Evolutionary conservation across 306 rosid genomes (phyloP).

Genomic region (Quercus engelmannii): DNA sequence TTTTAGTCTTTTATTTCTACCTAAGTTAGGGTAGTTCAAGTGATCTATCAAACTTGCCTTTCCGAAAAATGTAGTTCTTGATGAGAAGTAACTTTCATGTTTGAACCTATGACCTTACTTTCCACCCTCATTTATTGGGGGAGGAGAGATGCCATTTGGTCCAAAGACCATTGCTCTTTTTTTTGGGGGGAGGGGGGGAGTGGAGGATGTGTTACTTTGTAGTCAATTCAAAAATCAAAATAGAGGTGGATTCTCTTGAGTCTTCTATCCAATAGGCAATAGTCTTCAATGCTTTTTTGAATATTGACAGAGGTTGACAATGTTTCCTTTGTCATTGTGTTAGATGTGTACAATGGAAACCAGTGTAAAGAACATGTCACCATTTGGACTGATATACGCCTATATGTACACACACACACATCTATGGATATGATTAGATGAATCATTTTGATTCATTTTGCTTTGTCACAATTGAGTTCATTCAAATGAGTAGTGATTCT

Average conservation of each 20-base stretch:
- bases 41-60: too few species aligned
- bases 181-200: too few species aligned
- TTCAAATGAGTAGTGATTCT: background rate
- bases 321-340: background rate
- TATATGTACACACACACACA: background rate
- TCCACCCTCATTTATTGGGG: too few species aligned
- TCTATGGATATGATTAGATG: background rate
- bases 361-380: background rate
- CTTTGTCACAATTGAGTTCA: background rate
- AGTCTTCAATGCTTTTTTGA: slow-evolving; percentile 6
- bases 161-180: too few species aligned
- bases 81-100: too few species aligned
- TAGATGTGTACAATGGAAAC: background rate
- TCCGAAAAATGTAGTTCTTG: too few species aligned
- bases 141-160: too few species aligned
- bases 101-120: too few species aligned
- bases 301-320: background rate
- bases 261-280: background rate
- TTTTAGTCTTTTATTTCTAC: too few species aligned
- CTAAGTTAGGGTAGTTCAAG: too few species aligned
- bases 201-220: slow-evolving; percentile 7
- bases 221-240: slow-evolving; percentile 63
- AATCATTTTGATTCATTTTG: background rate
- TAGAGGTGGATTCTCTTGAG: slow-evolving; percentile 52
- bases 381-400: background rate